Evolutionary conservation across 2,329 filamentous ascomycete genomes (phyloP).

Genomic region (Colletotrichum australisinense): DNA sequence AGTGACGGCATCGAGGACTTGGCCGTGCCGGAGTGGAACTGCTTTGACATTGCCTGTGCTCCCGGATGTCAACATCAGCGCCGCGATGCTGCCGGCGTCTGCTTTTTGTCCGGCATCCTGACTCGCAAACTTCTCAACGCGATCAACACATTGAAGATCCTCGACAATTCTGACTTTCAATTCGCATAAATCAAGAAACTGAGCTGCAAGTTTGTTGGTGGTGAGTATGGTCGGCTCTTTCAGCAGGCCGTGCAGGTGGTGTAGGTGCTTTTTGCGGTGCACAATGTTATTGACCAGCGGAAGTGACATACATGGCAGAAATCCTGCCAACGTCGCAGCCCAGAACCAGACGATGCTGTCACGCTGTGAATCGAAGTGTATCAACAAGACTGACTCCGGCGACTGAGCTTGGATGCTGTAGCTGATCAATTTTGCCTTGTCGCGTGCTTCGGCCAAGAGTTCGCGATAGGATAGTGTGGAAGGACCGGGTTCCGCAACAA

Average conservation of each 20-base stretch:
- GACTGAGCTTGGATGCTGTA: not conserved
- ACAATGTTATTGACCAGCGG: slow-evolving; percentile 23
- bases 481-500: not conserved
- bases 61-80: slow-evolving; percentile 65
- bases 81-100: slow-evolving; percentile 39
- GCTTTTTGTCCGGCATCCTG: not conserved
- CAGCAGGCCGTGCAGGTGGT: slow-evolving; percentile 10
- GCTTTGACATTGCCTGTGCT: slow-evolving; percentile 63
- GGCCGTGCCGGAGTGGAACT: slow-evolving; percentile 54
- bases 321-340: slow-evolving; percentile 18
- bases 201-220: not conserved
- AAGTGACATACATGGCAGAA: slow-evolving; percentile 15
- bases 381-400: slow-evolving; percentile 17
- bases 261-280: slow-evolving; percentile 25
- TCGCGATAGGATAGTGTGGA: slow-evolving; percentile 7
- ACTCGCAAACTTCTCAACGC: not conserved
- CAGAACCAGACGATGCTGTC: slow-evolving; percentile 33
- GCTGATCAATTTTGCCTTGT: slow-evolving; percentile 8
- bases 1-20: slow-evolving; percentile 52
- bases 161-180: slow-evolving; percentile 17
- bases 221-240: slow-evolving; percentile 13
- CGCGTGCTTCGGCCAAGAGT: slow-evolving; percentile 7
- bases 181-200: slow-evolving; percentile 20
- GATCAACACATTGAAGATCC: not conserved
- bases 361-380: slow-evolving; percentile 25